These are phyloP conservation scores for Nicotiana knightiana DNA, from an alignment of 257 asterid genomes.

Conservation along the genomic window DNA sequence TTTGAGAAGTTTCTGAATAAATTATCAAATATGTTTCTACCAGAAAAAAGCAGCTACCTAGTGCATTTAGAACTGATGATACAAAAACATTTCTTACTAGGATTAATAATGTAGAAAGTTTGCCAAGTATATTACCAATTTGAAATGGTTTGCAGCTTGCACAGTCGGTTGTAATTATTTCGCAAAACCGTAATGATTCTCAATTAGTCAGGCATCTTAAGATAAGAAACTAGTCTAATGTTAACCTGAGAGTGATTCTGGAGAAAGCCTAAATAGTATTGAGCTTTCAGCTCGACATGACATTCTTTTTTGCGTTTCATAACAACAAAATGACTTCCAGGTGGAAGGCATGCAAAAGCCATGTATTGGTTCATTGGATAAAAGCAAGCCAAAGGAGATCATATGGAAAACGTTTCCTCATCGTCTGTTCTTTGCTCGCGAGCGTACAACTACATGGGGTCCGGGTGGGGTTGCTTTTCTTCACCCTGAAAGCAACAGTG, in stretches of 20 bases:
- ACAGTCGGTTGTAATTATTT: not conserved
- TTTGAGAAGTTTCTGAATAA: not conserved
- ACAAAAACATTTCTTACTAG: not conserved
- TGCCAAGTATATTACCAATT: not conserved
- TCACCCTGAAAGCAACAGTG: constrained; percentile 51
- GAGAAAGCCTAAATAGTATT: not conserved
- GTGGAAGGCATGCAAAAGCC: constrained; percentile 67
- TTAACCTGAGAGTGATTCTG: not conserved
- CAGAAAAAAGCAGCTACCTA: not conserved
- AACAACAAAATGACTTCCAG: constrained; percentile 37
- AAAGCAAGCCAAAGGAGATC: constrained; percentile 55
- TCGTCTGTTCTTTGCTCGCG: constrained; percentile 82
- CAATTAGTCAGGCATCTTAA: not conserved
- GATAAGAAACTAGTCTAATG: not conserved
- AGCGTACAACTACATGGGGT: constrained; percentile 74
- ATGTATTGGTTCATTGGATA: constrained; percentile 75
- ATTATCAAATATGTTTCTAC: not conserved
- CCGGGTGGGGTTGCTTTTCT: constrained; percentile 97
- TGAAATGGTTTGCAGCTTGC: not conserved
- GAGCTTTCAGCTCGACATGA: not conserved
- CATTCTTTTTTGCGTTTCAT: not conserved
- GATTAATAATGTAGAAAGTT: not conserved
- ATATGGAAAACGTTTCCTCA: constrained; percentile 70
- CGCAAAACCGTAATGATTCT: not conserved
- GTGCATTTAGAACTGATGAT: not conserved